phyloP scores from a whole-genome alignment of 1,139 yeast genomes.

The Protomyces macrosporus region DNA sequence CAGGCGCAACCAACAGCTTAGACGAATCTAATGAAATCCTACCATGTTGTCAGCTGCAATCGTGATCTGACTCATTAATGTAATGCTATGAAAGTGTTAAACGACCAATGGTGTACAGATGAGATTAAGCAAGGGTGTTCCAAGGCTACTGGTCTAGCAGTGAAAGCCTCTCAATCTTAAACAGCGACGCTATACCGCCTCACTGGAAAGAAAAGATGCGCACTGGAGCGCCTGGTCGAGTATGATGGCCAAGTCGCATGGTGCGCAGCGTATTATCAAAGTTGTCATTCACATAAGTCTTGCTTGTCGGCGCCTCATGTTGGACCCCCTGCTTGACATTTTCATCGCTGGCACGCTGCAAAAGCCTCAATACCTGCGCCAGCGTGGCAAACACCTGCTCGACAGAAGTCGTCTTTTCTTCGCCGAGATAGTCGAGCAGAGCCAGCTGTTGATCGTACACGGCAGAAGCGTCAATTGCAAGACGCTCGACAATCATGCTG shows the following conservation, averaged over 20 bases:
- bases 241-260: constrained; percentile 17
- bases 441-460: not conserved
- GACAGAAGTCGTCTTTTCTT: not conserved
- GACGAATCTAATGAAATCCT: no score
- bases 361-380: not conserved
- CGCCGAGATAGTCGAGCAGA: constrained; percentile 13
- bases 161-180: no score
- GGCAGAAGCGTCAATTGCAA: not conserved
- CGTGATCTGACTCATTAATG: not conserved
- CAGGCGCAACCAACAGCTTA: not conserved
- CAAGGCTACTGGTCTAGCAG: no score
- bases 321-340: not conserved
- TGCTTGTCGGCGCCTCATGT: not conserved
- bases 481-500: not conserved
- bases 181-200: not conserved
- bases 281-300: not conserved
- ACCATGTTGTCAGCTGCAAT: not conserved
- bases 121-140: no score
- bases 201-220: not conserved
- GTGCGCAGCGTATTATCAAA: constrained; percentile 6
- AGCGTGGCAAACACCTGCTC: constrained; percentile 13
- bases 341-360: constrained; percentile 4
- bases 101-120: no score
- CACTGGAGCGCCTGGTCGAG: not conserved
- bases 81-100: no score